phyloP scores from a whole-genome alignment of 441 rosid genomes.

The Croton setiger region DNA sequence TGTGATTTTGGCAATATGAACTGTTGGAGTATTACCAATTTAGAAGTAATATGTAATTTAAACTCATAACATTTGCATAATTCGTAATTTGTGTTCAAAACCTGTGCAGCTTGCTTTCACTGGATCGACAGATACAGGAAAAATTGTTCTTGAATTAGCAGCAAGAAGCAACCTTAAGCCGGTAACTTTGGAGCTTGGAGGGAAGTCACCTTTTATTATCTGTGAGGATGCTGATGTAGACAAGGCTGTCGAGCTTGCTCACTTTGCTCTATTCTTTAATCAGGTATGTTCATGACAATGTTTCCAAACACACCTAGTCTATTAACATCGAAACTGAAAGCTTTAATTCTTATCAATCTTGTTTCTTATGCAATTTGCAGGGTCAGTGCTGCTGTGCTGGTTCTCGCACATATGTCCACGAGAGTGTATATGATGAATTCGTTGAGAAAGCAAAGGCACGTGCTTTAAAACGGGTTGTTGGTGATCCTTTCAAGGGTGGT shows the following conservation, averaged over 20 bases:
- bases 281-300: conserved; percentile 40
- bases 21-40: background rate
- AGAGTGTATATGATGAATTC: conserved; percentile 71
- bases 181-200: conserved; percentile 85
- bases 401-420: conserved; percentile 84
- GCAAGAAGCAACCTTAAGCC: conserved; percentile 86
- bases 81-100: conserved; percentile 1
- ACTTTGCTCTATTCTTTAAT: conserved; percentile 78
- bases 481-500: conserved; percentile 81
- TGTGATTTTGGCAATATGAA: background rate
- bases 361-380: conserved; percentile 31
- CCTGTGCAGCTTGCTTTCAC: conserved; percentile 71
- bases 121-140: conserved; percentile 70
- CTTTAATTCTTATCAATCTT: background rate
- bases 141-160: conserved; percentile 57
- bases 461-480: conserved; percentile 62
- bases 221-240: conserved; percentile 81
- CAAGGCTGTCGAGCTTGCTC: conserved; percentile 79
- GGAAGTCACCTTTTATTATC: conserved; percentile 82
- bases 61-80: background rate
- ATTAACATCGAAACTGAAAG: background rate
- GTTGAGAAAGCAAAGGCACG: conserved; percentile 79
- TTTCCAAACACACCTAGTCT: background rate
- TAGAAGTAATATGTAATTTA: background rate
- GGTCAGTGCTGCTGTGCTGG: conserved; percentile 95